Conservation (phyloP, 805 yeast species). For the Zygosaccharomyces bailii region DNA sequence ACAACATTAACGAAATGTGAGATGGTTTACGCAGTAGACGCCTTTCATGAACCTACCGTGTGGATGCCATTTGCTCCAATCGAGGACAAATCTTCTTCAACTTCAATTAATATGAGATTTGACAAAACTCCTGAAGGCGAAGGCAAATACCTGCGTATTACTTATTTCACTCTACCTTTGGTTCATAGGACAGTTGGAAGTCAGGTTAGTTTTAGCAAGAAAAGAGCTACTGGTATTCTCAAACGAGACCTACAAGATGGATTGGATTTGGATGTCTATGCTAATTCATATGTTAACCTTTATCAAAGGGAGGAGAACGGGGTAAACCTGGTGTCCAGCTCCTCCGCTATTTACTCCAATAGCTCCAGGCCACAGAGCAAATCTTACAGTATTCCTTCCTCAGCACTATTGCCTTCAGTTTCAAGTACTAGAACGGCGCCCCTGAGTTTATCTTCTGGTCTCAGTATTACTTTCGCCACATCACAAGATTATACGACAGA, state of each 20-base stretch:
- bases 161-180: slow-evolving; percentile 22
- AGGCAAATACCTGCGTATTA: slow-evolving; percentile 30
- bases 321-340: neutral
- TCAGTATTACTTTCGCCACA: slow-evolving; percentile 2
- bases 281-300: slow-evolving; percentile 1
- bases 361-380: neutral
- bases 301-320: slow-evolving; percentile 2
- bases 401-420: neutral
- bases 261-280: slow-evolving; percentile 12
- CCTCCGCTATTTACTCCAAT: neutral
- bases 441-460: slow-evolving; percentile 1
- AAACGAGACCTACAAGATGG: slow-evolving; percentile 16
- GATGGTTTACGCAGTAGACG: slow-evolving; percentile 26
- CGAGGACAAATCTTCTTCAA: slow-evolving; percentile 26
- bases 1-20: slow-evolving; percentile 21
- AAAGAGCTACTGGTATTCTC: neutral
- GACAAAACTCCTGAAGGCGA: slow-evolving; percentile 29
- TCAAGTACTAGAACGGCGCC: neutral
- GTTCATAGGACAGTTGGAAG: slow-evolving; percentile 16
- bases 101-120: slow-evolving; percentile 20
- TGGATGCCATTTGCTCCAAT: slow-evolving; percentile 25
- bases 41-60: slow-evolving; percentile 27
- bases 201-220: slow-evolving; percentile 13
- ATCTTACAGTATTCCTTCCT: neutral
- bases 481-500: slow-evolving; percentile 4